These are phyloP conservation scores for Sporisorium scitamineum DNA, from an alignment of 1,284 basidiomycete species.

Conservation along the genomic window DNA sequence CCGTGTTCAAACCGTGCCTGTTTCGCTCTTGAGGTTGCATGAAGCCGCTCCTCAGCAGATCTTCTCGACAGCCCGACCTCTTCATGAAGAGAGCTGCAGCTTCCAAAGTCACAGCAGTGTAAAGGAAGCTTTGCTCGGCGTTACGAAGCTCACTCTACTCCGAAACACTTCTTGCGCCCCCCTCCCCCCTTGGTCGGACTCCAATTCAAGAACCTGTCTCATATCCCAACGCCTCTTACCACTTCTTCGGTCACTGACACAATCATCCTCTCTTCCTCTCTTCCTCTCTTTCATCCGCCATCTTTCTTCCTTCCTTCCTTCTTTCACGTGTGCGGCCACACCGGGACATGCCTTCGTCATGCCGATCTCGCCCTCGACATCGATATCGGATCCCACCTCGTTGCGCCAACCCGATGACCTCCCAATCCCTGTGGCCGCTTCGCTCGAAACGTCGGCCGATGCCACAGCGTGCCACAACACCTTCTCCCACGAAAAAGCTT, in stretches of 20 bases:
- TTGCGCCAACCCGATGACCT: background rate
- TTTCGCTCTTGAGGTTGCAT: background rate
- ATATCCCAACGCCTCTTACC: background rate
- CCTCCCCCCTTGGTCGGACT: background rate
- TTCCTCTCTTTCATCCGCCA: background rate
- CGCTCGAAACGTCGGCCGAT: constrained; percentile 1
- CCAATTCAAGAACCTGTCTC: too few species aligned
- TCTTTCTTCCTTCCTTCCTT: background rate
- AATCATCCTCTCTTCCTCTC: background rate
- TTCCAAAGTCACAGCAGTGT: too few species aligned
- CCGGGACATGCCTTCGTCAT: background rate
- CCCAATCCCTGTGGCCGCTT: background rate
- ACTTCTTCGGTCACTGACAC: background rate
- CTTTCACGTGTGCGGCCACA: background rate
- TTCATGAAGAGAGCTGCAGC: background rate
- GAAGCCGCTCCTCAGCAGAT: background rate
- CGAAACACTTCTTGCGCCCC: background rate
- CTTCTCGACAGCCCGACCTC: background rate
- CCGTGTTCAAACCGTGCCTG: background rate
- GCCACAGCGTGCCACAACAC: constrained; percentile 6
- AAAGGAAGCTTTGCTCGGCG: background rate
- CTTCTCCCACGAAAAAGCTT: background rate
- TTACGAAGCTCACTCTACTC: background rate
- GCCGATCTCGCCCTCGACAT: constrained; percentile 9
- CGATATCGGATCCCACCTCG: constrained; percentile 7